Evolutionary conservation across 1,139 yeast genomes (phyloP).

Genomic region (Debaryomyces coudertii): DNA sequence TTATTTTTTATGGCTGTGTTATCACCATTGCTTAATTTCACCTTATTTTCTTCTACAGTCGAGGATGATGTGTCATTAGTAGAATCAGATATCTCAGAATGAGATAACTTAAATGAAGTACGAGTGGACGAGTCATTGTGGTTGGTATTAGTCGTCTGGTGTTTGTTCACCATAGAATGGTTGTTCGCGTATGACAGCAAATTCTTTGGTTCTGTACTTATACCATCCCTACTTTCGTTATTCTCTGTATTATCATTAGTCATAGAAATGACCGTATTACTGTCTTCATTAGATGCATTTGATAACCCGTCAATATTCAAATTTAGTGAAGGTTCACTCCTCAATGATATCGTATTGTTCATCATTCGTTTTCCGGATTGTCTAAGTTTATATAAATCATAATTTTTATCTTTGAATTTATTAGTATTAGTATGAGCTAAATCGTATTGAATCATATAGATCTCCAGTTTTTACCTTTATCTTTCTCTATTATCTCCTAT

Average conservation of each 20-base stretch:
- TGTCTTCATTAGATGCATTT: not conserved
- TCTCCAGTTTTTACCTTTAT: constrained; percentile 2
- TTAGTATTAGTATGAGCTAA: constrained; percentile 1
- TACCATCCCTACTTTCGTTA: not conserved
- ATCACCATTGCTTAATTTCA: not conserved
- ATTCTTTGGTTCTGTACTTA: not conserved
- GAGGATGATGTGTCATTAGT: constrained; percentile 42
- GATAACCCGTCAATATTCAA: constrained; percentile 1
- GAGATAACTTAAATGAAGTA: constrained; percentile 32
- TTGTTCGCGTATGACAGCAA: not conserved
- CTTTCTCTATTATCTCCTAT: constrained; percentile 1
- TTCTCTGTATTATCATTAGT: not conserved
- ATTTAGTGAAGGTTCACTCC: constrained; percentile 5
- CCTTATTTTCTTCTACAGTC: constrained; percentile 26
- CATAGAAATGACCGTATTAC: not conserved
- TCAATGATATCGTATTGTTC: not conserved
- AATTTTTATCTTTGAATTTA: constrained; percentile 3
- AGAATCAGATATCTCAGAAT: constrained; percentile 26
- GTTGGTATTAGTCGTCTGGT: constrained; percentile 4
- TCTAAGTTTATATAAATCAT: constrained; percentile 2
- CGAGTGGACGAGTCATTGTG: constrained; percentile 31
- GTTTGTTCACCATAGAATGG: not conserved
- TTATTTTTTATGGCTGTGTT: not conserved
- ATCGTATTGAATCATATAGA: constrained; percentile 9
- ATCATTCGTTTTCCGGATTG: constrained; percentile 1